Evolutionary conservation across 2,329 filamentous ascomycete genomes (phyloP).

Genomic region (Nemania sp.): DNA sequence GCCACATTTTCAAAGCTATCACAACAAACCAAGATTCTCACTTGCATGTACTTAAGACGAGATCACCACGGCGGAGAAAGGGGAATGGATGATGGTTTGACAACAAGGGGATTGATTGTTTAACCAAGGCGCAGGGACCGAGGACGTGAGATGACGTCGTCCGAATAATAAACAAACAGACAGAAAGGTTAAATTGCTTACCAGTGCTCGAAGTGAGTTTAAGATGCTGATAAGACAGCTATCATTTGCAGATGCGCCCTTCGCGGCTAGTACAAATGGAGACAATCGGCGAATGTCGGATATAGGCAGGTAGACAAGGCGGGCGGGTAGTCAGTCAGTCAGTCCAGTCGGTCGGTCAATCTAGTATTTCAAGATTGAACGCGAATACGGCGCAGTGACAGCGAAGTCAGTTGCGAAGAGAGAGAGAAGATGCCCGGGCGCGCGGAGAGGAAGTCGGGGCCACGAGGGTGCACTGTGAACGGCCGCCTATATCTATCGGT

Average conservation of each 20-base stretch:
- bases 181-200: slow-evolving; percentile 32
- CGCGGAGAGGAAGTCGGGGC: slow-evolving; percentile 11
- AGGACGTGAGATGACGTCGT: slow-evolving; percentile 23
- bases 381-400: slow-evolving; percentile 28
- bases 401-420: slow-evolving; percentile 24
- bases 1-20: slow-evolving; percentile 36
- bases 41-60: slow-evolving; percentile 37
- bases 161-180: background rate
- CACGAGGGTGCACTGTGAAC: slow-evolving; percentile 2
- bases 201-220: slow-evolving; percentile 23
- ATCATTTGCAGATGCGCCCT: slow-evolving; percentile 17
- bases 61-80: slow-evolving; percentile 26
- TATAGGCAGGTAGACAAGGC: background rate
- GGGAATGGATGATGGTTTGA: background rate
- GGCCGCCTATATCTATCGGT: slow-evolving; percentile 33
- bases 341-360: slow-evolving; percentile 15
- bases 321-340: background rate
- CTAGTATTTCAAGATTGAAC: slow-evolving; percentile 39
- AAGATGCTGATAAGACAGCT: slow-evolving; percentile 24
- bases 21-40: slow-evolving; percentile 36
- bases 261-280: slow-evolving; percentile 25
- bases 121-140: slow-evolving; percentile 1
- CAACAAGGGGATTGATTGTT: slow-evolving; percentile 5
- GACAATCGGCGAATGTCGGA: slow-evolving; percentile 21
- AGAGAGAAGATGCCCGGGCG: slow-evolving; percentile 11